These are phyloP conservation scores for Westerdykella aurantiaca DNA, from an alignment of 2,329 filamentous ascomycete species.

Conservation along the genomic window DNA sequence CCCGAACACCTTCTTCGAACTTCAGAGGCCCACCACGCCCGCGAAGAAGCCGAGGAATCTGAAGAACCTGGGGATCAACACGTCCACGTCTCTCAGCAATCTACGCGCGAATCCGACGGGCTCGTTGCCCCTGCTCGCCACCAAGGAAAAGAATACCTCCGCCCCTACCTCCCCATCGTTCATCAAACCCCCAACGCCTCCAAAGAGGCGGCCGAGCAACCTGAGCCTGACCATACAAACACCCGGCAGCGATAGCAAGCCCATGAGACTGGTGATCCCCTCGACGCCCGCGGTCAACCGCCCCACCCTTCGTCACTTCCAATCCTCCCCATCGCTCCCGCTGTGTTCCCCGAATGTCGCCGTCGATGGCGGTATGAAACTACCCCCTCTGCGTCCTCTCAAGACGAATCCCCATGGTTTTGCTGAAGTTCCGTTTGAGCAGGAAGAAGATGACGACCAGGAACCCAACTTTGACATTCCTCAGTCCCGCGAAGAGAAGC, in stretches of 20 bases:
- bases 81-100: slow-evolving; percentile 45
- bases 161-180: slow-evolving; percentile 71
- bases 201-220: slow-evolving; percentile 64
- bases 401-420: slow-evolving; percentile 33
- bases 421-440: slow-evolving; percentile 61
- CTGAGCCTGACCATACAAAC: slow-evolving; percentile 70
- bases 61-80: slow-evolving; percentile 76
- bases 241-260: slow-evolving; percentile 51
- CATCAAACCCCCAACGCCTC: slow-evolving; percentile 71
- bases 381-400: slow-evolving; percentile 39
- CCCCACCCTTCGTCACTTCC: slow-evolving; percentile 52
- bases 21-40: slow-evolving; percentile 45
- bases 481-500: slow-evolving; percentile 62
- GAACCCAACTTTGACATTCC: slow-evolving; percentile 51
- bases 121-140: slow-evolving; percentile 48
- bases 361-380: slow-evolving; percentile 47
- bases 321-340: slow-evolving; percentile 57
- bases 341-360: slow-evolving; percentile 49
- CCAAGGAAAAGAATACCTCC: slow-evolving; percentile 44
- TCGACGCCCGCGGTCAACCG: slow-evolving; percentile 52
- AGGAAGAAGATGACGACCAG: slow-evolving; percentile 58
- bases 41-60: slow-evolving; percentile 72
- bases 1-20: slow-evolving; percentile 49
- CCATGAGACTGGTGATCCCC: slow-evolving; percentile 52
- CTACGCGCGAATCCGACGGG: slow-evolving; percentile 44